These are phyloP conservation scores for Debaryomyces coudertii DNA, from an alignment of 1,139 yeast genomes.

Conservation along the genomic window DNA sequence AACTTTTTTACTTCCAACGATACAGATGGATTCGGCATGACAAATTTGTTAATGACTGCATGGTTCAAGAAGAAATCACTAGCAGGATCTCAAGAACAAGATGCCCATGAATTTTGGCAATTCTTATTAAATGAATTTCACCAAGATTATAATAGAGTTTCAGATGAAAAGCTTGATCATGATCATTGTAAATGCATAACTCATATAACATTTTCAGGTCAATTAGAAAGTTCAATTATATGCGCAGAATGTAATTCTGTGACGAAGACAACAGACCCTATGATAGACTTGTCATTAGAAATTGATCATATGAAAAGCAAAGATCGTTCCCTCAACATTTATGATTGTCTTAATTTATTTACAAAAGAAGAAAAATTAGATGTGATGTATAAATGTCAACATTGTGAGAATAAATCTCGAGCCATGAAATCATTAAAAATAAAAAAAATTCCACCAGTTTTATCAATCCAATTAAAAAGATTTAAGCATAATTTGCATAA, in stretches of 20 bases:
- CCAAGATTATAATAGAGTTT: conserved; percentile 44
- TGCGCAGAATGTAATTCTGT: conserved; percentile 70
- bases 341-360: conserved; percentile 73
- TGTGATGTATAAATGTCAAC: conserved; percentile 67
- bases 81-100: conserved; percentile 96
- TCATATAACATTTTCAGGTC: conserved; percentile 97
- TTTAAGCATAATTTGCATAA: conserved; percentile 70
- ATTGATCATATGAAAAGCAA: conserved; percentile 43
- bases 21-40: conserved; percentile 73
- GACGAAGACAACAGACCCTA: conserved; percentile 80
- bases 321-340: conserved; percentile 36
- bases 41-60: conserved; percentile 72
- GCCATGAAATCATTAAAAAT: conserved; percentile 74
- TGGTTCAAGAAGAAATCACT: conserved; percentile 82
- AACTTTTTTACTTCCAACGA: conserved; percentile 59
- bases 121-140: conserved; percentile 85
- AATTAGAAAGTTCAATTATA: conserved; percentile 89
- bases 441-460: conserved; percentile 70
- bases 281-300: conserved; percentile 86
- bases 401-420: conserved; percentile 61
- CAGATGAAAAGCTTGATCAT: conserved; percentile 15
- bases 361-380: conserved; percentile 80
- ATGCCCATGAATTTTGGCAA: conserved; percentile 97
- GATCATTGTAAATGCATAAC: conserved; percentile 71
- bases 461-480: conserved; percentile 83